phyloP scores from a whole-genome alignment of 805 yeast genomes.

The Naumovozyma baii region DNA sequence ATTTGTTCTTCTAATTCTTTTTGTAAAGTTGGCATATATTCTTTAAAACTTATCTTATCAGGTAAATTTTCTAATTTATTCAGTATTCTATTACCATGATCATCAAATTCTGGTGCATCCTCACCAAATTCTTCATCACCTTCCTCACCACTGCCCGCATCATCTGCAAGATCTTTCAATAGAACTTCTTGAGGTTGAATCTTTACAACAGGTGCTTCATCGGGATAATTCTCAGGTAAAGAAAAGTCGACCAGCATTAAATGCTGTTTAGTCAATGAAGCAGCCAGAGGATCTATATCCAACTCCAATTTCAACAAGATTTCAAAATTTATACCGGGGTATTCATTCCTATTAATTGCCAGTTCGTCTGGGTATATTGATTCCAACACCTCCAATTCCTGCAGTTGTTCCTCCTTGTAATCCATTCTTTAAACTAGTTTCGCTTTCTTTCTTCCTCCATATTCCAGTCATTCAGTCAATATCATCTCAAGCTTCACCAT shows the following conservation, averaged over 20 bases:
- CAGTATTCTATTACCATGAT: conserved; percentile 40
- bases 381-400: conserved; percentile 82
- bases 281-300: conserved; percentile 8
- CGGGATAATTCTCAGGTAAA: conserved; percentile 78
- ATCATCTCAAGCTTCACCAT: too few relatives aligned
- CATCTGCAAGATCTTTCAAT: conserved; percentile 26
- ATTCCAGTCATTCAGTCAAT: not conserved
- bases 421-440: conserved; percentile 41
- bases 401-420: conserved; percentile 70
- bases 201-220: conserved; percentile 54
- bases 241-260: conserved; percentile 47
- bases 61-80: conserved; percentile 42
- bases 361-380: conserved; percentile 89
- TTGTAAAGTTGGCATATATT: conserved; percentile 33
- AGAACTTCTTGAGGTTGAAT: conserved; percentile 31
- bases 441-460: not conserved
- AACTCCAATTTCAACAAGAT: conserved; percentile 60
- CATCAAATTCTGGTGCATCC: conserved; percentile 34
- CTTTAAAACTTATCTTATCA: conserved; percentile 48
- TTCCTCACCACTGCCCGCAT: conserved; percentile 32
- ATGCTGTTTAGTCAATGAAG: conserved; percentile 44
- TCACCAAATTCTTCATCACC: conserved; percentile 29
- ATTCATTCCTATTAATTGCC: conserved; percentile 38
- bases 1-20: conserved; percentile 31
- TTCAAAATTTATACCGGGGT: conserved; percentile 31